Conservation (phyloP, 768 basidiomycete species). For the Boletus reticulatus region DNA sequence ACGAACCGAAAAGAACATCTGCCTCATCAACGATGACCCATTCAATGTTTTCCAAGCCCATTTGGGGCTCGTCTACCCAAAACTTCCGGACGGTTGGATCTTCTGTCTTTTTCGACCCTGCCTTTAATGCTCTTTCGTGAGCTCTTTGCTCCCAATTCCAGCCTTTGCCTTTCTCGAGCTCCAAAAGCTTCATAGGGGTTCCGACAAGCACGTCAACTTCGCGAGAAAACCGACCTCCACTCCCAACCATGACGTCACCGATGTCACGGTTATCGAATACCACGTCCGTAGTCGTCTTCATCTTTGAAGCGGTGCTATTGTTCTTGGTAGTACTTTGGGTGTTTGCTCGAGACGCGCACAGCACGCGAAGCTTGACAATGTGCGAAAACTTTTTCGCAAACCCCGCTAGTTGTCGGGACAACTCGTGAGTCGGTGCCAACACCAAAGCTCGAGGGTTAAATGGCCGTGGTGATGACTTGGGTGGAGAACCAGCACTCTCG, state of each 20-base stretch:
- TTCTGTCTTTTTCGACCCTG: conserved; percentile 28
- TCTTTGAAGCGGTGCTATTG: conserved; percentile 47
- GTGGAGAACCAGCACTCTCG: conserved; percentile 2
- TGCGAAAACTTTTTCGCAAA: conserved; percentile 78
- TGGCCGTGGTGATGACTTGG: conserved; percentile 18
- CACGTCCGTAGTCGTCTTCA: conserved; percentile 30
- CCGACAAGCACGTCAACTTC: conserved; percentile 60
- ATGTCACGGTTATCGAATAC: conserved; percentile 23
- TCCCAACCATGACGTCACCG: conserved; percentile 29
- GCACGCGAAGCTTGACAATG: conserved; percentile 69
- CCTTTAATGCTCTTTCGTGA: conserved; percentile 21
- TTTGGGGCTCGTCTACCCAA: conserved; percentile 50
- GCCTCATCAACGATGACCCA: conserved; percentile 94
- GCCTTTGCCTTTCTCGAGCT: conserved; percentile 52
- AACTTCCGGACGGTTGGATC: conserved; percentile 31
- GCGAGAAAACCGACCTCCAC: conserved; percentile 12
- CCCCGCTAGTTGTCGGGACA: conserved; percentile 72
- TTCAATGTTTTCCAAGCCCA: conserved; percentile 69
- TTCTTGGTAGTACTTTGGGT: conserved; percentile 19
- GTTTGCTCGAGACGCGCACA: conserved; percentile 68
- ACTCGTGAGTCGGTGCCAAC: conserved; percentile 87
- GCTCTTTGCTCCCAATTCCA: conserved; percentile 46
- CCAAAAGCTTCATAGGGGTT: conserved; percentile 62
- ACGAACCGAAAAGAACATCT: conserved; percentile 81
- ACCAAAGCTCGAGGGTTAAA: conserved; percentile 75